These are phyloP conservation scores for Extremus antarcticus DNA, from an alignment of 495 filamentous ascomycete species.

Conservation along the genomic window DNA sequence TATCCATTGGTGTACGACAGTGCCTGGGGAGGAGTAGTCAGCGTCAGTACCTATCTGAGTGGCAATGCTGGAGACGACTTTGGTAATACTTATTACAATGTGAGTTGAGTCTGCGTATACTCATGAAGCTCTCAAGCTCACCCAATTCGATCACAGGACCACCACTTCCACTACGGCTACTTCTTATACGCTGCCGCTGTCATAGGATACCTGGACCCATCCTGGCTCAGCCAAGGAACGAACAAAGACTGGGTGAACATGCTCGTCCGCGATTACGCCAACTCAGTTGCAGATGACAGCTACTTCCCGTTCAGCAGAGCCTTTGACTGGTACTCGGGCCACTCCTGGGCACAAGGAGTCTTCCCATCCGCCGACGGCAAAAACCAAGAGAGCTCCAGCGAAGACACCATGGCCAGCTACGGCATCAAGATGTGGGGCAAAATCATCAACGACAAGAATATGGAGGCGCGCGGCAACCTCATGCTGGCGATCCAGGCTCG, in stretches of 20 bases:
- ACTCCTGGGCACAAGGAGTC: conserved; percentile 94
- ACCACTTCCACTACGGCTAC: conserved; percentile 90
- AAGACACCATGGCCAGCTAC: conserved; percentile 75
- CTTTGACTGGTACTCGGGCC: conserved; percentile 93
- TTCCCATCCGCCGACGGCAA: conserved; percentile 86
- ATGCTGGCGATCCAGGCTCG: conserved; percentile 68
- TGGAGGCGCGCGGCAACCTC: conserved; percentile 80
- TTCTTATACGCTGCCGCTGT: conserved; percentile 83
- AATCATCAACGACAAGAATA: conserved; percentile 58
- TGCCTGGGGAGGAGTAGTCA: conserved; percentile 75
- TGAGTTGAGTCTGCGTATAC: not conserved
- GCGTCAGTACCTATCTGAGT: conserved; percentile 64
- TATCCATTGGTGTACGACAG: conserved; percentile 57
- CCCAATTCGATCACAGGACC: conserved; percentile 55
- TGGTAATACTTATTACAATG: conserved; percentile 47
- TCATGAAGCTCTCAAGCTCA: not conserved
- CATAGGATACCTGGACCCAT: conserved; percentile 67
- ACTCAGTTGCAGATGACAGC: conserved; percentile 56
- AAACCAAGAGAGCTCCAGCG: conserved; percentile 82
- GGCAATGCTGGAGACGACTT: conserved; percentile 49
- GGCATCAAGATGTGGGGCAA: conserved; percentile 90
- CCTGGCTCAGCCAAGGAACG: conserved; percentile 48
- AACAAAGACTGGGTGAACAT: conserved; percentile 76
- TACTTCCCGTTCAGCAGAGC: conserved; percentile 76
- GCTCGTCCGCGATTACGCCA: conserved; percentile 48